Evolutionary conservation across 1,284 basidiomycete species (phyloP), one percentile per base, ranked within the genome.

Genomic region (Sporisorium scitamineum): DNA sequence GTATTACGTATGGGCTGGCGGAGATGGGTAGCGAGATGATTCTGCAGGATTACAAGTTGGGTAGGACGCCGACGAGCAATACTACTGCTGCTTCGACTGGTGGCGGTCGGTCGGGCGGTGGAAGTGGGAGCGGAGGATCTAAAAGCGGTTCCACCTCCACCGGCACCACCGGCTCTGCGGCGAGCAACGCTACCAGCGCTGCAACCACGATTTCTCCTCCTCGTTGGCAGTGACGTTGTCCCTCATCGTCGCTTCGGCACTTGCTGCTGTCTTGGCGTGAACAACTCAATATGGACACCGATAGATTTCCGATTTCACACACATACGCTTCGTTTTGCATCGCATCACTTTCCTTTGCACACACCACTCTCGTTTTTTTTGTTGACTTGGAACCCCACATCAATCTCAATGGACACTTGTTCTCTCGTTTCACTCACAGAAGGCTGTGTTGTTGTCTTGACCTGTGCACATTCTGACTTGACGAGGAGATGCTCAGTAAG

Each of bases 1-100:
- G 89, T 18, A 87, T 90, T 5, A 88, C 89, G 2, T 94, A 91
- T 81, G 92, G 90, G 29, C 44, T 86, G 80, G 80, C 76, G 5
- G 82, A 84, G 52, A 66, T 80, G 24, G 82, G 75, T 7, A 64
- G 75, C 5, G 75, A 80, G 27, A 69, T 82, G 54, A 60, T 84
- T 6, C 22, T 69, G 9, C 18, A 57, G 10, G 65, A 68, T 22
- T 67, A 60, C 8, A 32, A 9, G 4, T 8, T 3, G 13, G 61
- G 56, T 10, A 70, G 63, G 67, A 24, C 32, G 18, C 16, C 24
- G 39, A 2, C 1, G 0, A 47, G 27, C 0, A 54, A 24, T 16
- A 55, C 59, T 2, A 61, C 22, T 29, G 48, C 41, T 9, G 45
- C 48, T 8, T 24, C 24, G 45, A 34, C 26, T 3, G 34, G 56